Conservation (phyloP, 73 alveolate species). For the Tetrahymena thermophila region DNA sequence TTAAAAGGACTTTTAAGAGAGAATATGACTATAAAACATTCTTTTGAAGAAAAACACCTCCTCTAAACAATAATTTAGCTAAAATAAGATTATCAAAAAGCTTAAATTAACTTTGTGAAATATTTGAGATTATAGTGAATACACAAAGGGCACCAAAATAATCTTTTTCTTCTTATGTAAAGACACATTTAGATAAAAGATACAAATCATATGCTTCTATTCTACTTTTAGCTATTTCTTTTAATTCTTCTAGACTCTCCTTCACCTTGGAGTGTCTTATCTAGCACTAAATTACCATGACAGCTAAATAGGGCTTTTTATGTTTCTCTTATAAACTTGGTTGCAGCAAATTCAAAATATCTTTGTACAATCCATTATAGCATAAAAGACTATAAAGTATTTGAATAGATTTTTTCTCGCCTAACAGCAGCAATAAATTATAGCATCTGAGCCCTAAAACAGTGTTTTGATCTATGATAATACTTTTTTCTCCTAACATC, state of each 20-base stretch:
- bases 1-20: not conserved
- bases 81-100: not conserved
- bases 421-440: not conserved
- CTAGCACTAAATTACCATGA: not conserved
- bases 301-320: not conserved
- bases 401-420: not conserved
- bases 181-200: not conserved
- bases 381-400: not conserved
- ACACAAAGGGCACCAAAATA: not conserved
- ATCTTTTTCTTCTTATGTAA: not conserved
- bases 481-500: not conserved
- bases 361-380: not conserved
- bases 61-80: not conserved
- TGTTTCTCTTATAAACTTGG: not conserved
- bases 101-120: not conserved
- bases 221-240: not conserved
- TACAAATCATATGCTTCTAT: not conserved
- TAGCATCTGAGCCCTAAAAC: not conserved
- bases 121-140: not conserved
- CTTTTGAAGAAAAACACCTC: not conserved
- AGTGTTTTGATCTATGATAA: not conserved
- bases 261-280: not conserved
- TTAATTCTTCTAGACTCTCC: not conserved
- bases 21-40: not conserved
- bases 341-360: not conserved